These are phyloP conservation scores for Extremus antarcticus DNA, from an alignment of 495 filamentous ascomycete genomes.

Conservation along the genomic window DNA sequence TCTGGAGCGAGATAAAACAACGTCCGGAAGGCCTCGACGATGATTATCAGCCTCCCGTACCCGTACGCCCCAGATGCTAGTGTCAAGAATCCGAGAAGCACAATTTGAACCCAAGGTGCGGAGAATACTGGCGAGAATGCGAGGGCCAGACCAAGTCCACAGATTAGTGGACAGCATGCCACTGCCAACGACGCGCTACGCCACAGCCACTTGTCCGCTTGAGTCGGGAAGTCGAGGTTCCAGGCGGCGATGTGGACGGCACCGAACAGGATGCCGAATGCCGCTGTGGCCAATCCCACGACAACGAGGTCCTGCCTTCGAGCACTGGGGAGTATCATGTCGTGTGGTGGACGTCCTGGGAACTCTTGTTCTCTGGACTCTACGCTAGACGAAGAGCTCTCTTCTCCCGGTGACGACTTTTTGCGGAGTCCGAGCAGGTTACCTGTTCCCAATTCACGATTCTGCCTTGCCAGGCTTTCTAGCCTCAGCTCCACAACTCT, in stretches of 20 bases:
- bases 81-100: background rate
- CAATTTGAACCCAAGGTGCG: background rate
- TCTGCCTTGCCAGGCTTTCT: background rate
- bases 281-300: background rate
- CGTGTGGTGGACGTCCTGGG: background rate
- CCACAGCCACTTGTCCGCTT: background rate
- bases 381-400: background rate
- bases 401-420: too few relatives aligned
- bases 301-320: background rate
- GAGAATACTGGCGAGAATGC: too few relatives aligned
- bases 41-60: background rate
- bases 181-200: background rate
- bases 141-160: background rate
- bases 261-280: background rate
- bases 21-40: background rate
- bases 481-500: background rate
- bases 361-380: background rate
- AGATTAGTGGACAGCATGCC: background rate
- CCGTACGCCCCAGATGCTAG: background rate
- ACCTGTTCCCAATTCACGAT: background rate
- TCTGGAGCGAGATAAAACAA: background rate
- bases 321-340: background rate
- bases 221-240: background rate
- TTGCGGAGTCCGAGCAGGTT: too few relatives aligned
- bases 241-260: background rate